Conservation (phyloP, 805 yeast species). For the Wickerhamomyces ciferrii region DNA sequence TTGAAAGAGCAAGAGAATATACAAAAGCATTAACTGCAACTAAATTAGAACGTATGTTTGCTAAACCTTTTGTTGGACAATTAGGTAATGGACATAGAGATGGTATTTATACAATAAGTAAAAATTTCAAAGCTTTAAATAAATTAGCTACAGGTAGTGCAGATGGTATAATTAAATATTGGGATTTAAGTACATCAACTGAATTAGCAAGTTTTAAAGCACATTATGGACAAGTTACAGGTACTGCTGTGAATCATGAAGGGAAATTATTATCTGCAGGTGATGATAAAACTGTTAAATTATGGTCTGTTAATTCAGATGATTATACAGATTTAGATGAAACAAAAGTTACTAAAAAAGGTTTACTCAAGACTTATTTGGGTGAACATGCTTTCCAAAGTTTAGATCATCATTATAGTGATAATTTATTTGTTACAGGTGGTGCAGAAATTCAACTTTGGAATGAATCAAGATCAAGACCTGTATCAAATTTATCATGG, state of each 20-base stretch:
- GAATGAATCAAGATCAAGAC: conserved; percentile 79
- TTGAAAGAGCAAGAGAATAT: conserved; percentile 95
- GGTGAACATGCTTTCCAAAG: conserved; percentile 84
- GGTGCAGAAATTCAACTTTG: conserved; percentile 89
- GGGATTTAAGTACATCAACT: conserved; percentile 81
- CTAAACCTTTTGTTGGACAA: conserved; percentile 95
- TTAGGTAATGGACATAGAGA: conserved; percentile 93
- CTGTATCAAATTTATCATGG: conserved; percentile 81
- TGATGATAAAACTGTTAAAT: conserved; percentile 80
- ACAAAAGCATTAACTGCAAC: conserved; percentile 94
- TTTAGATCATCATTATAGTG: conserved; percentile 78
- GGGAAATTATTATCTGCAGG: conserved; percentile 77
- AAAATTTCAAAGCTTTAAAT: conserved; percentile 62
- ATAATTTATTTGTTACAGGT: conserved; percentile 80
- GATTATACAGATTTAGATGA: conserved; percentile 37
- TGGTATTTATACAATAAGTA: conserved; percentile 86
- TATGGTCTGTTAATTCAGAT: conserved; percentile 72
- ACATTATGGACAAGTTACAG: conserved; percentile 86
- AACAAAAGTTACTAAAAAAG: conserved; percentile 33
- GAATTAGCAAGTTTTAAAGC: conserved; percentile 79
- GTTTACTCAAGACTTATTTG: conserved; percentile 70
- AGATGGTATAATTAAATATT: conserved; percentile 90
- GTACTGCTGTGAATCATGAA: conserved; percentile 57
- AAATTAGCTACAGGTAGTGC: conserved; percentile 90
- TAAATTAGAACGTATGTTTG: conserved; percentile 93